phyloP scores from a whole-genome alignment of 257 asterid genomes.

The Vinca minor region DNA sequence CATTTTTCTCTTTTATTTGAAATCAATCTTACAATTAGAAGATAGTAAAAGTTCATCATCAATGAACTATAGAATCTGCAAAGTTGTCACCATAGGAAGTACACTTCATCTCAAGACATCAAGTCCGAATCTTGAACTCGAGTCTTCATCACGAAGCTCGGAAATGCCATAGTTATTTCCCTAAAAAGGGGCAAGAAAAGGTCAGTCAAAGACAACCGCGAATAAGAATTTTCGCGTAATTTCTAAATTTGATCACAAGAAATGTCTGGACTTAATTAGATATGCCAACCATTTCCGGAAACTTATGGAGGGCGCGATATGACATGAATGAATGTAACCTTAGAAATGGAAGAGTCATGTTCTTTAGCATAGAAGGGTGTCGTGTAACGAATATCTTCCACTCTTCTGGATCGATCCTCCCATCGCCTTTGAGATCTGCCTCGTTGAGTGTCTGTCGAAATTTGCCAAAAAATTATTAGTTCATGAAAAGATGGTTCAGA shows the following conservation, averaged over 20 bases:
- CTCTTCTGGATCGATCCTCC: conserved; percentile 74
- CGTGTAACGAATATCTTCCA: conserved; percentile 67
- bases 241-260: background rate
- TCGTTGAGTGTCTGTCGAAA: conserved; percentile 45
- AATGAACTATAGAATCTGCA: background rate
- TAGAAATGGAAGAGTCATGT: conserved; percentile 77
- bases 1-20: background rate
- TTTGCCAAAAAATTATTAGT: background rate
- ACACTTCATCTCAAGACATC: conserved; percentile 25
- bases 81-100: background rate
- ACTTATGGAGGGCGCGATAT: too few relatives aligned
- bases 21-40: background rate
- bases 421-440: conserved; percentile 71
- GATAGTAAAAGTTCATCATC: background rate
- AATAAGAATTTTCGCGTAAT: background rate
- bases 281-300: background rate
- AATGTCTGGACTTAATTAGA: background rate
- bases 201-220: background rate
- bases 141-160: conserved; percentile 63
- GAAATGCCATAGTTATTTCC: conserved; percentile 72
- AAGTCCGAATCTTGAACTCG: conserved; percentile 63
- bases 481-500: background rate
- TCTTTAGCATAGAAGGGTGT: conserved; percentile 72
- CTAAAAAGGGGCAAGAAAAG: conserved; percentile 26
- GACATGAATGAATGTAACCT: conserved; percentile 26